These are phyloP conservation scores for Galerina sulciceps DNA, from an alignment of 768 basidiomycete genomes.

Conservation along the genomic window DNA sequence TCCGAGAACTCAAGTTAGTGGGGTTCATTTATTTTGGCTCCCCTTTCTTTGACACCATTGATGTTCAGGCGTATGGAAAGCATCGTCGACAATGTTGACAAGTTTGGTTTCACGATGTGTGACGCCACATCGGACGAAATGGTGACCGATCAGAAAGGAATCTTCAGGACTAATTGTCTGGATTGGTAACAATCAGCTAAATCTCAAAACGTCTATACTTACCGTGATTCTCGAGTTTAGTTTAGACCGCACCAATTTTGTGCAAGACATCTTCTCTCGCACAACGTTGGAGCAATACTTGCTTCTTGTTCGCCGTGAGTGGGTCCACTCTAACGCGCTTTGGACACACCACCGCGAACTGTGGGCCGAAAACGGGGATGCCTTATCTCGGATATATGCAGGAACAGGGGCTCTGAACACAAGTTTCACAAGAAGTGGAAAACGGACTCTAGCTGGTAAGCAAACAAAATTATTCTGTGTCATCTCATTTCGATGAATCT, in stretches of 20 bases:
- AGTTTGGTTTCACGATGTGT: constrained; percentile 86
- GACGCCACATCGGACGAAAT: constrained; percentile 67
- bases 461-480: background rate
- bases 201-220: background rate
- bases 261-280: constrained; percentile 92
- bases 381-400: constrained; percentile 91
- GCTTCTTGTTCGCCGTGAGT: constrained; percentile 74
- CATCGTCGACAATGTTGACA: constrained; percentile 68
- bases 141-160: constrained; percentile 88
- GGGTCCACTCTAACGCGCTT: constrained; percentile 67
- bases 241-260: constrained; percentile 95
- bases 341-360: constrained; percentile 92
- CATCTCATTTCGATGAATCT: constrained; percentile 7
- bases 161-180: constrained; percentile 93
- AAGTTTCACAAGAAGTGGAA: constrained; percentile 93
- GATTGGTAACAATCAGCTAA: constrained; percentile 70
- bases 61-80: constrained; percentile 58
- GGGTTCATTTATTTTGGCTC: background rate
- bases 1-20: constrained; percentile 69
- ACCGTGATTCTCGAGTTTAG: constrained; percentile 41
- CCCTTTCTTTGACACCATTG: constrained; percentile 2
- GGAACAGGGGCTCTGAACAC: constrained; percentile 95
- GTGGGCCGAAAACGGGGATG: constrained; percentile 98
- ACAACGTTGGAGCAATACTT: constrained; percentile 84
- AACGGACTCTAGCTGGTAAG: constrained; percentile 86